Conservation (phyloP, 805 yeast species). For the Wickerhamiella cacticola region DNA sequence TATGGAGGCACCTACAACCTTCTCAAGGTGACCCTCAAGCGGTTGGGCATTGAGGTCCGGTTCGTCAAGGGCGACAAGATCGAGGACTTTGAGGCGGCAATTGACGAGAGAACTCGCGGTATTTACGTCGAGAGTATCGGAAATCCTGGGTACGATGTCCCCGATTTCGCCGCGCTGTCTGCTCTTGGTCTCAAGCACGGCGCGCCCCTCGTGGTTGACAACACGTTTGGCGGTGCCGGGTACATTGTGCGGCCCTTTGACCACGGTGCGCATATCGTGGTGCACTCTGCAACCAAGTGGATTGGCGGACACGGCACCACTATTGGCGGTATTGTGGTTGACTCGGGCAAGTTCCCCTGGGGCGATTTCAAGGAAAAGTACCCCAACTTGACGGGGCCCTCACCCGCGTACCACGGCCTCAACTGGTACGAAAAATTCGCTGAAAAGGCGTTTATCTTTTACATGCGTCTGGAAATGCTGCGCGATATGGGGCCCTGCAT, state of each 20-base stretch:
- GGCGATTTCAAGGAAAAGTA: conserved; percentile 68
- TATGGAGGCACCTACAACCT: conserved; percentile 97
- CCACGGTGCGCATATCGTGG: conserved; percentile 83
- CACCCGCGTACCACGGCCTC: conserved; percentile 89
- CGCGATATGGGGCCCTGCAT: conserved; percentile 88
- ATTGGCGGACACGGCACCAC: conserved; percentile 96
- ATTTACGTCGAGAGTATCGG: conserved; percentile 83
- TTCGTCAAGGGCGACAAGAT: conserved; percentile 72
- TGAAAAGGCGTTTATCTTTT: conserved; percentile 18
- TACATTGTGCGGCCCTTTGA: conserved; percentile 71
- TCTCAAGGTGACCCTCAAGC: conserved; percentile 81
- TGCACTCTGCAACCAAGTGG: conserved; percentile 96
- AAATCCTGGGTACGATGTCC: conserved; percentile 84
- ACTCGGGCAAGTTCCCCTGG: conserved; percentile 92
- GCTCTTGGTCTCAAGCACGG: conserved; percentile 77
- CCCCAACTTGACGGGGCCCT: conserved; percentile 85
- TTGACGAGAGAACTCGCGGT: conserved; percentile 82
- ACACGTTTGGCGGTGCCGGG: conserved; percentile 97
- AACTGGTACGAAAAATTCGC: conserved; percentile 61
- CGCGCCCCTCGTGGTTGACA: conserved; percentile 82
- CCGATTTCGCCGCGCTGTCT: conserved; percentile 70
- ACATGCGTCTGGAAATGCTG: conserved; percentile 21
- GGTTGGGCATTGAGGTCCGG: conserved; percentile 74
- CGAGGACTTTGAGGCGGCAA: conserved; percentile 56
- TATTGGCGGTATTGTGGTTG: conserved; percentile 59